phyloP scores from a whole-genome alignment of 352 stramenopile genomes.

The Peronospora farinosa region DNA sequence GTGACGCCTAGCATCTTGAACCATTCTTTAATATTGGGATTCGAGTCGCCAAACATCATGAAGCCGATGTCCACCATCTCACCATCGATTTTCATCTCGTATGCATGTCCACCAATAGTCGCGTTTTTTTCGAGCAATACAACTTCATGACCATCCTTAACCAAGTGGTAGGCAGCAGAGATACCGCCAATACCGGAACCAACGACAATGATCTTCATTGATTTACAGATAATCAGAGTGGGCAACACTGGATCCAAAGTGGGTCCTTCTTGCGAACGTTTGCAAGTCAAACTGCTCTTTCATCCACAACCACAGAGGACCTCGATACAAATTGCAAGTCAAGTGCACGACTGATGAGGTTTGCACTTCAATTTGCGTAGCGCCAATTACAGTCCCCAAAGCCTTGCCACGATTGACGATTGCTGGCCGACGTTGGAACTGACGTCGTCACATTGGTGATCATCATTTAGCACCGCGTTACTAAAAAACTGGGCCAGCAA shows the following conservation, averaged over 20 bases:
- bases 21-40: constrained; percentile 88
- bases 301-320: constrained; percentile 19
- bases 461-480: too few relatives aligned
- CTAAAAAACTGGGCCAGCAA: too few relatives aligned
- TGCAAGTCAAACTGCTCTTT: constrained; percentile 12
- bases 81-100: constrained; percentile 82
- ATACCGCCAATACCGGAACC: constrained; percentile 77
- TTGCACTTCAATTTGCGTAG: not conserved
- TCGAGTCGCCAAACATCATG: constrained; percentile 89
- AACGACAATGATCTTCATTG: constrained; percentile 83
- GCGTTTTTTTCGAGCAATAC: constrained; percentile 78
- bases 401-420: too few relatives aligned
- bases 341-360: constrained; percentile 1
- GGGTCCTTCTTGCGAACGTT: constrained; percentile 12
- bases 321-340: constrained; percentile 28
- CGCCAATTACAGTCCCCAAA: too few relatives aligned
- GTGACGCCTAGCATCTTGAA: constrained; percentile 84
- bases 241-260: constrained; percentile 9
- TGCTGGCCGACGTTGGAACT: too few relatives aligned
- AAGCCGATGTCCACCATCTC: constrained; percentile 84
- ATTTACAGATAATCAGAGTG: not conserved
- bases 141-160: constrained; percentile 80
- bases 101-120: constrained; percentile 74
- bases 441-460: too few relatives aligned
- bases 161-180: constrained; percentile 78